These are phyloP conservation scores for Heterobasidion parviporum DNA, from an alignment of 1,284 basidiomycete species.

Conservation along the genomic window DNA sequence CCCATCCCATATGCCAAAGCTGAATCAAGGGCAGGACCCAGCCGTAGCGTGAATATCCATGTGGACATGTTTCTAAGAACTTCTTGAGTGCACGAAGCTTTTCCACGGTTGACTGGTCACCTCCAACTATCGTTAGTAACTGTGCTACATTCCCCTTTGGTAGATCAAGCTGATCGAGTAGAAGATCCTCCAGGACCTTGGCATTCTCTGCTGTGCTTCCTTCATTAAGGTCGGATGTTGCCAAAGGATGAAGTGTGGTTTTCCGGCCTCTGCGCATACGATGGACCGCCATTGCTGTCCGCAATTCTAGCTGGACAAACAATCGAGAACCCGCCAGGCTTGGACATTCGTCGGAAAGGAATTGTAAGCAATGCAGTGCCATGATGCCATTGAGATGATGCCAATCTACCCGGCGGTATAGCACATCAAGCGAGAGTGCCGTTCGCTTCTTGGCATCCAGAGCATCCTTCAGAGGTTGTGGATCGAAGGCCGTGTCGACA, in stretches of 20 bases:
- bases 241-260: constrained; percentile 4
- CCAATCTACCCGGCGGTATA: no score
- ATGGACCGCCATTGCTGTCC: constrained; percentile 3
- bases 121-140: constrained; percentile 7
- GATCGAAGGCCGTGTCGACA: constrained; percentile 3
- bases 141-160: constrained; percentile 3
- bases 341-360: constrained; percentile 2
- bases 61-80: constrained; percentile 3
- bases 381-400: not conserved
- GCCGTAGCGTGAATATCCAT: constrained; percentile 11
- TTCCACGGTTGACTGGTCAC: constrained; percentile 10
- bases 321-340: not conserved
- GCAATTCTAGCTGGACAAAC: not conserved
- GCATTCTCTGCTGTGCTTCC: constrained; percentile 4
- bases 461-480: not conserved
- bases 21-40: constrained; percentile 22
- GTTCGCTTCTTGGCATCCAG: no score
- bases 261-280: constrained; percentile 3
- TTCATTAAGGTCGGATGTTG: constrained; percentile 6
- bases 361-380: not conserved
- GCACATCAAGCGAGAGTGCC: no score
- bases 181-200: constrained; percentile 3
- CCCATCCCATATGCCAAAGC: constrained; percentile 26
- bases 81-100: constrained; percentile 9
- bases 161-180: constrained; percentile 3